Conservation (phyloP, 1,139 yeast genomes). For the Meyerozyma elateridarum region DNA sequence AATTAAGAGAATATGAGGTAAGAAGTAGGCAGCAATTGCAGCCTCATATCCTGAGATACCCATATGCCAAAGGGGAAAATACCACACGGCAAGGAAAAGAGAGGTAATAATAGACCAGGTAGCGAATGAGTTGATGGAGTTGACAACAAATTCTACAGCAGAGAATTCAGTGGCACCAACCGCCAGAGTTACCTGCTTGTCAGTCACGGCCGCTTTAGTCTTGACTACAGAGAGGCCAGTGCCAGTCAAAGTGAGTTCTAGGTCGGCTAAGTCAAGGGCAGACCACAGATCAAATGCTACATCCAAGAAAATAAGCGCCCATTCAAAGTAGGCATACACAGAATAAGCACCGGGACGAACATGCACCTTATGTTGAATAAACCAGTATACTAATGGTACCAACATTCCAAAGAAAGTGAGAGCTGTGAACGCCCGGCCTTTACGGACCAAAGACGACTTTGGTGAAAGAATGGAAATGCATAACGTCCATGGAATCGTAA, state of each 20-base stretch:
- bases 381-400: conserved; percentile 82
- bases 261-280: conserved; percentile 57
- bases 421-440: conserved; percentile 52
- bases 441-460: conserved; percentile 42
- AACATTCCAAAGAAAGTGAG: conserved; percentile 62
- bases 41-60: conserved; percentile 95
- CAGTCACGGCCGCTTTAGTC: conserved; percentile 9
- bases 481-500: conserved; percentile 90
- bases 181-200: conserved; percentile 3
- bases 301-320: conserved; percentile 82
- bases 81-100: conserved; percentile 85
- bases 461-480: conserved; percentile 54
- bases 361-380: conserved; percentile 89
- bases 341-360: conserved; percentile 92
- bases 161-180: conserved; percentile 25
- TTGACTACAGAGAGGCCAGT: conserved; percentile 15
- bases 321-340: conserved; percentile 87
- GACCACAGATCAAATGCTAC: conserved; percentile 82
- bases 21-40: conserved; percentile 47
- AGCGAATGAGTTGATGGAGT: conserved; percentile 56
- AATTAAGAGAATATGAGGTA: conserved; percentile 54
- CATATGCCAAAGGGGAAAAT: conserved; percentile 97
- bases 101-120: conserved; percentile 86
- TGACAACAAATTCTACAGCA: conserved; percentile 38
- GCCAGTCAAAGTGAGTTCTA: conserved; percentile 39